phyloP scores from a whole-genome alignment of 2,329 filamentous ascomycete species.

The Colletotrichum sp. region DNA sequence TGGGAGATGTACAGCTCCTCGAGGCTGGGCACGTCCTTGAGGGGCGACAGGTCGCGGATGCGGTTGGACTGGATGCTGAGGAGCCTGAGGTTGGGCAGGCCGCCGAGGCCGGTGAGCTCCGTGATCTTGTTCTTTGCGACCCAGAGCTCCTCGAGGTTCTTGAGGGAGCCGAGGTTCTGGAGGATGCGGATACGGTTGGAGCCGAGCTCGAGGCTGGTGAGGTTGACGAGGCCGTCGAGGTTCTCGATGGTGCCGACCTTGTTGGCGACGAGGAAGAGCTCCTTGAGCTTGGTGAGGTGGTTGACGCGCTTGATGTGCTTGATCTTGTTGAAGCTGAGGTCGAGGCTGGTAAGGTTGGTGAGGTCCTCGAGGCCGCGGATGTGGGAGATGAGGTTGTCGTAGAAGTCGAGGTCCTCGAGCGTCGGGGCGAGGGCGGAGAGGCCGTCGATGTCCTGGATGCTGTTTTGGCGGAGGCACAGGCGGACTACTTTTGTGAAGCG shows the following conservation, averaged over 20 bases:
- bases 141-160: constrained; percentile 87
- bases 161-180: constrained; percentile 79
- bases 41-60: constrained; percentile 77
- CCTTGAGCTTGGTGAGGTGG: constrained; percentile 77
- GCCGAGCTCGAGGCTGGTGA: constrained; percentile 87
- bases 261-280: constrained; percentile 94
- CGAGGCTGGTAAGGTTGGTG: constrained; percentile 76
- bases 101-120: constrained; percentile 76
- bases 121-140: constrained; percentile 97
- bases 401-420: constrained; percentile 87
- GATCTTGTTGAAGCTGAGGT: constrained; percentile 98
- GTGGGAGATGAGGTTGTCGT: constrained; percentile 93
- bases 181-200: constrained; percentile 93
- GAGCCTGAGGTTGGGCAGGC: constrained; percentile 80
- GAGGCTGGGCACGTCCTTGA: constrained; percentile 75
- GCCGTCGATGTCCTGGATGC: constrained; percentile 80
- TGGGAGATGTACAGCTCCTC: constrained; percentile 97
- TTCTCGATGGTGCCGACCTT: constrained; percentile 89
- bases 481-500: constrained; percentile 79
- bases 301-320: constrained; percentile 93
- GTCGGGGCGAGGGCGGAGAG: constrained; percentile 69
- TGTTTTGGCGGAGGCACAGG: constrained; percentile 92
- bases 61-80: constrained; percentile 96
- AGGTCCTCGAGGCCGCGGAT: constrained; percentile 83
- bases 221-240: constrained; percentile 73